Conservation (phyloP, 352 stramenopile genomes). For the Pythium aphanidermatum region DNA sequence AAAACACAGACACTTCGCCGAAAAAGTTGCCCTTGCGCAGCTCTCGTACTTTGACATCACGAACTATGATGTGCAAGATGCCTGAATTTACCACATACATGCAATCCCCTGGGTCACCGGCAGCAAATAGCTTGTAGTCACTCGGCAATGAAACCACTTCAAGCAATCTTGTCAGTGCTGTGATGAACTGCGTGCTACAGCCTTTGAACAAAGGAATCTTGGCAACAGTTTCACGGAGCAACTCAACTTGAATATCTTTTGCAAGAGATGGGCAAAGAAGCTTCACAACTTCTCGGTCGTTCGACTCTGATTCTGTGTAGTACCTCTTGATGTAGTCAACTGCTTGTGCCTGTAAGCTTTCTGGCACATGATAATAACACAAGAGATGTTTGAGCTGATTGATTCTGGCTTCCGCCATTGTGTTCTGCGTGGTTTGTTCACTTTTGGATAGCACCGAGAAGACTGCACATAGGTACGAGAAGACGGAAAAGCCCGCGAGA, state of each 20-base stretch:
- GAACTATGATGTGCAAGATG: conserved; percentile 50
- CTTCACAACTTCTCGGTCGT: conserved; percentile 55
- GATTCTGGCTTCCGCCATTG: conserved; percentile 41
- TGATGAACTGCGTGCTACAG: conserved; percentile 56
- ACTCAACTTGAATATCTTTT: conserved; percentile 67
- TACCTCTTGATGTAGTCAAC: conserved; percentile 61
- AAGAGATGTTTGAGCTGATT: conserved; percentile 63
- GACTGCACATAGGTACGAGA: conserved; percentile 54
- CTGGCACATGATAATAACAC: conserved; percentile 53
- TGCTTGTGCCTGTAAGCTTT: conserved; percentile 36
- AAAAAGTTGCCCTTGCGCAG: conserved; percentile 62
- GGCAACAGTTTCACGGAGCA: conserved; percentile 43
- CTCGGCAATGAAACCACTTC: conserved; percentile 54
- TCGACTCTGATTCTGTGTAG: conserved; percentile 62
- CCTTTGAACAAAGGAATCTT: conserved; percentile 57
- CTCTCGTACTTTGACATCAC: conserved; percentile 53
- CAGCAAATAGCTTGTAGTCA: conserved; percentile 44
- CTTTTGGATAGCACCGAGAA: conserved; percentile 71
- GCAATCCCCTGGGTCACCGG: conserved; percentile 51
- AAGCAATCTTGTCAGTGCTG: conserved; percentile 58
- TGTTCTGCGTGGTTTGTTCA: conserved; percentile 34
- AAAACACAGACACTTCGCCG: conserved; percentile 67
- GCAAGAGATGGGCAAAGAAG: conserved; percentile 67
- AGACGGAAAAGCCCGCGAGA: conserved; percentile 49
- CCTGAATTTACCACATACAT: conserved; percentile 75